phyloP scores from a whole-genome alignment of 1,139 yeast genomes.

The Hyphopichia buzzinii region DNA sequence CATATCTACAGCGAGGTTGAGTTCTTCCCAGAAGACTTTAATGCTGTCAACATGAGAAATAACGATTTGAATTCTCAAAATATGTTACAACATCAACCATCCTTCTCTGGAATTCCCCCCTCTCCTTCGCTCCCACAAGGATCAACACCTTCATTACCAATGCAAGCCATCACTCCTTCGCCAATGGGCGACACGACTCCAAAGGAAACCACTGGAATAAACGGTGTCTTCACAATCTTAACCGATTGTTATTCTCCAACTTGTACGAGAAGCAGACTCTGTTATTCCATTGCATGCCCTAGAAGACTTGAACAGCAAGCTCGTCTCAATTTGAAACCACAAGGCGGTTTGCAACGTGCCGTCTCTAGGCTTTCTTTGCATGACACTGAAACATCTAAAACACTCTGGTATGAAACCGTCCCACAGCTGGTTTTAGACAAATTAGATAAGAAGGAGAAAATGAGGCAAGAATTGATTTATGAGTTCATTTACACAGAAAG shows the following conservation, averaged over 20 bases:
- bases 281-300: slow-evolving; percentile 98
- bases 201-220: slow-evolving; percentile 42
- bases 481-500: slow-evolving; percentile 94
- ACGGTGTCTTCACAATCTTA: slow-evolving; percentile 88
- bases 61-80: slow-evolving; percentile 11
- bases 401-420: slow-evolving; percentile 93
- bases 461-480: slow-evolving; percentile 92
- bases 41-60: slow-evolving; percentile 9
- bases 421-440: slow-evolving; percentile 76
- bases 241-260: slow-evolving; percentile 98
- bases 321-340: slow-evolving; percentile 81
- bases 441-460: slow-evolving; percentile 80
- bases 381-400: slow-evolving; percentile 78
- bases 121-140: slow-evolving; percentile 10
- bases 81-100: slow-evolving; percentile 20
- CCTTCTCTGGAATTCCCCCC: slow-evolving; percentile 10
- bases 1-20: slow-evolving; percentile 50
- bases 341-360: slow-evolving; percentile 82
- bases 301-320: slow-evolving; percentile 95
- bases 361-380: slow-evolving; percentile 77
- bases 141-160: not conserved
- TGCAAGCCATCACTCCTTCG: not conserved
- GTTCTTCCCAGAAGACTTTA: slow-evolving; percentile 31
- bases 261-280: slow-evolving; percentile 81
- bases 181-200: not conserved